Evolutionary conservation across 345 rosid genomes (phyloP).

Genomic region (Mercurialis annua): DNA sequence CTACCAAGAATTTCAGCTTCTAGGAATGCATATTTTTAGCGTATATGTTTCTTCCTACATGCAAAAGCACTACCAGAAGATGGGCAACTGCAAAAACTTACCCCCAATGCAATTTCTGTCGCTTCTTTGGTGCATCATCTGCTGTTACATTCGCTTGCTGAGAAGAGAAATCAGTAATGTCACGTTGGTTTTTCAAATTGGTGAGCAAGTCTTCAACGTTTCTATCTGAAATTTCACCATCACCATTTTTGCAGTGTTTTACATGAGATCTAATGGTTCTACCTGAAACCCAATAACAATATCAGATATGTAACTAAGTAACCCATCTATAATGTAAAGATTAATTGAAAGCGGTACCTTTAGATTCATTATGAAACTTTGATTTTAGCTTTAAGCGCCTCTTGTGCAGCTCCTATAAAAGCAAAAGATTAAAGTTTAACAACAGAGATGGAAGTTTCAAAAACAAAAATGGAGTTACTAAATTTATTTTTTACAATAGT

Average conservation of each 20-base stretch:
- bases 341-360: conserved; percentile 29
- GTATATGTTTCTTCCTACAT: not conserved
- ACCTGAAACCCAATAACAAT: conserved; percentile 20
- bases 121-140: conserved; percentile 34
- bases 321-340: too few relatives aligned
- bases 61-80: not conserved
- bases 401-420: conserved; percentile 60
- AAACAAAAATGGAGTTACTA: not conserved
- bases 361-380: conserved; percentile 42
- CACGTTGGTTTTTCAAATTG: conserved; percentile 15
- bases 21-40: not conserved
- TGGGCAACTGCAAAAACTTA: conserved; percentile 17
- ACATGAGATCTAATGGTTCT: conserved; percentile 15
- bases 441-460: not conserved
- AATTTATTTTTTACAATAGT: not conserved
- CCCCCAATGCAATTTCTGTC: conserved; percentile 73
- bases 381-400: conserved; percentile 63
- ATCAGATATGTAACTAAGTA: not conserved
- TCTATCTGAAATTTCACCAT: conserved; percentile 16
- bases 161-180: conserved; percentile 14
- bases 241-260: conserved; percentile 16
- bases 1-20: not conserved
- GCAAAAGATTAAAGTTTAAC: not conserved
- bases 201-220: conserved; percentile 21
- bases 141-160: conserved; percentile 17